Conservation (phyloP, 352 stramenopile genomes). For the Aphanomyces astaci region DNA sequence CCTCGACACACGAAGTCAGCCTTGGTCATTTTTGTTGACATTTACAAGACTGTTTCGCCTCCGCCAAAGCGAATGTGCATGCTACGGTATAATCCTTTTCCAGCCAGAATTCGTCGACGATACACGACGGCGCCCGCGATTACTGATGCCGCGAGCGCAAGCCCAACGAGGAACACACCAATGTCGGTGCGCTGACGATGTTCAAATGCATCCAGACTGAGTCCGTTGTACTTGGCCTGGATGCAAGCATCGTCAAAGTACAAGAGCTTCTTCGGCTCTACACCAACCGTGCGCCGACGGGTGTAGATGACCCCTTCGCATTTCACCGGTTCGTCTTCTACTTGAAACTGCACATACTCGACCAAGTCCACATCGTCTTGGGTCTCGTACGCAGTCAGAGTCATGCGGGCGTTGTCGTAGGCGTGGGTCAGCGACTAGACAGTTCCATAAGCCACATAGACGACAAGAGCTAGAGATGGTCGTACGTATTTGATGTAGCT, state of each 20-base stretch:
- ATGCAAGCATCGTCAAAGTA: slow-evolving; percentile 23
- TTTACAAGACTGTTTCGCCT: slow-evolving; percentile 2
- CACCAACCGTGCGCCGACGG: not conserved
- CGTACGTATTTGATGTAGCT: slow-evolving; percentile 1
- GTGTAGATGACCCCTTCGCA: slow-evolving; percentile 6
- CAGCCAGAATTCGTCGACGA: not conserved
- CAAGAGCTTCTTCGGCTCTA: not conserved
- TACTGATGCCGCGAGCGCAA: not conserved
- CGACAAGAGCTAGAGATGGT: not conserved
- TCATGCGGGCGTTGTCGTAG: slow-evolving; percentile 14
- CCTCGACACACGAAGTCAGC: not conserved
- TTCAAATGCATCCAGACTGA: slow-evolving; percentile 20
- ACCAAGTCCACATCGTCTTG: slow-evolving; percentile 16
- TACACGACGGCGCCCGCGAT: not conserved
- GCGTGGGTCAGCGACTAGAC: slow-evolving; percentile 8
- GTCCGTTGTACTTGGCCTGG: slow-evolving; percentile 12
- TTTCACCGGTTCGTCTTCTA: slow-evolving; percentile 12
- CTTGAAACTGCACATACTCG: slow-evolving; percentile 19
- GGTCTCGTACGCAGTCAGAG: slow-evolving; percentile 18
- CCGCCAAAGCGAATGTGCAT: not conserved
- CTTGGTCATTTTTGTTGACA: not conserved
- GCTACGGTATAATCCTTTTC: not conserved
- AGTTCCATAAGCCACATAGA: not conserved
- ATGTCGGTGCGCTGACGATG: not conserved
- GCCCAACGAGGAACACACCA: not conserved